Conservation (phyloP, 768 basidiomycete species). For the Hericium rajendrae region DNA sequence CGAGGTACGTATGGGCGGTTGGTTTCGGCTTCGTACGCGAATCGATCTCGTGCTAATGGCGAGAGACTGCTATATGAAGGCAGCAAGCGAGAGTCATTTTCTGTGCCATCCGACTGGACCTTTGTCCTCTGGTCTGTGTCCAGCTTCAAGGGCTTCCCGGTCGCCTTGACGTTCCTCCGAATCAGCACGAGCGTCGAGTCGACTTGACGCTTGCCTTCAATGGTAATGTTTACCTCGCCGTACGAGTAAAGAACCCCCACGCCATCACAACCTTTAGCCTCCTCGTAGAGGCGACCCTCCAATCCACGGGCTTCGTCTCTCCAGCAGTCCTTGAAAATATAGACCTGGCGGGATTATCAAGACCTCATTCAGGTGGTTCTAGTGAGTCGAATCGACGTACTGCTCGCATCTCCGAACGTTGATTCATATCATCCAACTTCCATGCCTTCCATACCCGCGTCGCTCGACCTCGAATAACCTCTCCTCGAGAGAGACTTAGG, state of each 20-base stretch:
- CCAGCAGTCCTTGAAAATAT: not conserved
- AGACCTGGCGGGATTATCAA: not conserved
- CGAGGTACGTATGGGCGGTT: not conserved
- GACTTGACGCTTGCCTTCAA: too few relatives aligned
- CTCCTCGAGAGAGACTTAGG: not conserved
- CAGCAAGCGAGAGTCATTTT: too few relatives aligned
- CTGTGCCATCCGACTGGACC: too few relatives aligned
- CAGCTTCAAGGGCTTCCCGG: too few relatives aligned
- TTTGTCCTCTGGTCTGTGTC: too few relatives aligned
- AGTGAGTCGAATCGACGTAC: not conserved
- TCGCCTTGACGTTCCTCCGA: too few relatives aligned
- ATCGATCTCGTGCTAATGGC: too few relatives aligned
- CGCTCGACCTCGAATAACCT: conserved; percentile 1
- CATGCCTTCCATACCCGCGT: not conserved
- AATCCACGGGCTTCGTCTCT: not conserved
- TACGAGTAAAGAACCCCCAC: not conserved
- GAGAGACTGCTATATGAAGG: too few relatives aligned
- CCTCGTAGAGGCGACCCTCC: not conserved
- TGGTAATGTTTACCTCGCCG: not conserved
- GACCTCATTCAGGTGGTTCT: not conserved
- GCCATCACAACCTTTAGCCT: not conserved
- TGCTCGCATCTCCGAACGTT: not conserved
- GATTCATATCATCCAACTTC: not conserved
- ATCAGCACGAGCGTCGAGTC: too few relatives aligned
- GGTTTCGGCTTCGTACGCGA: not conserved